These are phyloP conservation scores for Acanthamoeba healyi DNA, from an alignment of 208 protist species.

Conservation along the genomic window DNA sequence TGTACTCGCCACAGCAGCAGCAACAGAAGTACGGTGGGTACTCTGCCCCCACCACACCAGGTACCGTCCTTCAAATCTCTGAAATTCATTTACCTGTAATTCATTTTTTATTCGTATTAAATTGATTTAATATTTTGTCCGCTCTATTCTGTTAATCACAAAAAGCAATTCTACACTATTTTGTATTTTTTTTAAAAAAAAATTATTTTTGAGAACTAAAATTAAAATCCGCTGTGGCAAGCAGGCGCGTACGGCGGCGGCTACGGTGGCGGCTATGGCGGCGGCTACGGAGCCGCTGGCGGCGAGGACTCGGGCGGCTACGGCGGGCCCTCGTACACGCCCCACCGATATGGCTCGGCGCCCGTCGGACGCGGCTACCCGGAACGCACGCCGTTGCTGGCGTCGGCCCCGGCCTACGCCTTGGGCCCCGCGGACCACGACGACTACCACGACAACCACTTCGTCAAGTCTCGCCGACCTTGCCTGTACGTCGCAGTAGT, in stretches of 20 bases:
- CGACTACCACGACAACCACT: neutral
- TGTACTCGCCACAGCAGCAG: no score
- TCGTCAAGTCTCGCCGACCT: neutral
- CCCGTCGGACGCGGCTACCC: neutral
- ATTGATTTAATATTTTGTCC: no score
- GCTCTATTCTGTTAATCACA: no score
- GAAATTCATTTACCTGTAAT: no score
- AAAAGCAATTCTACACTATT: no score
- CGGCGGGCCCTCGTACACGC: neutral
- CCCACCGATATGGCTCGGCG: neutral
- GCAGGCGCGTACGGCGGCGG: no score
- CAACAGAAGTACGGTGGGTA: no score
- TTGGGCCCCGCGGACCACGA: neutral
- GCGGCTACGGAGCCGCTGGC: no score
- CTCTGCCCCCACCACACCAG: no score
- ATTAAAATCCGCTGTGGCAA: no score
- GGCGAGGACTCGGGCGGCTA: neutral
- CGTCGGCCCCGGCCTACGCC: neutral
- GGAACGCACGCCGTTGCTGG: neutral
- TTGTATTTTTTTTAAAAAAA: neutral
- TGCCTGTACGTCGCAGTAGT: neutral
- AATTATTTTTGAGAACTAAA: neutral
- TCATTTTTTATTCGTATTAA: no score
- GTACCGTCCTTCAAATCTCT: no score
- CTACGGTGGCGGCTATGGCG: neutral